These are phyloP conservation scores for Colletotrichum somersetense DNA, from an alignment of 2,329 filamentous ascomycete genomes.

Conservation along the genomic window DNA sequence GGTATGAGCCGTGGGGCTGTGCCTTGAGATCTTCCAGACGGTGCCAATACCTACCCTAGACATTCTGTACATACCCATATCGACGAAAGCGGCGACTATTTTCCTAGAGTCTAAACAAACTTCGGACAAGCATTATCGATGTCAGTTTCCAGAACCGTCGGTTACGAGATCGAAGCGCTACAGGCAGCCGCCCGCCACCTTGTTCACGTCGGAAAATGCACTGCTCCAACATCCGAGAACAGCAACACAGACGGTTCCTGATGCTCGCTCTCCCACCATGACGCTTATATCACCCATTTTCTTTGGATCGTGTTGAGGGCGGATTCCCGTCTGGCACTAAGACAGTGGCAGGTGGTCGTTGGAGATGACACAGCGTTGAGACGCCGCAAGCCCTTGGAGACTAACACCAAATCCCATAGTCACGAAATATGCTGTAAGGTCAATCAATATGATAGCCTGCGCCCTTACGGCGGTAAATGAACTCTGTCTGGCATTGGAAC, in stretches of 20 bases:
- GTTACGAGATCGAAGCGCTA: not conserved
- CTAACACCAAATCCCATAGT: not conserved
- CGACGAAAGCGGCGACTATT: slow-evolving; percentile 15
- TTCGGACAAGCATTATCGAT: not conserved
- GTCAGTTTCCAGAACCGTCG: not conserved
- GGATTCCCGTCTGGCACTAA: not conserved
- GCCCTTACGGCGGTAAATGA: not conserved
- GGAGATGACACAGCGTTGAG: not conserved
- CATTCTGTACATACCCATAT: not conserved
- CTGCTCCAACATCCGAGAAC: slow-evolving; percentile 12
- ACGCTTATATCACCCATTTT: not conserved
- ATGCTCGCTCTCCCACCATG: not conserved
- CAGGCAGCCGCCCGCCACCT: not conserved
- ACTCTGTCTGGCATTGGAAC: not conserved
- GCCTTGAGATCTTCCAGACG: slow-evolving; percentile 16
- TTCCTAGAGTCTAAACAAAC: not conserved
- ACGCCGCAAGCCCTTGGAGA: not conserved
- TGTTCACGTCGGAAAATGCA: not conserved
- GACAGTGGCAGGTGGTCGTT: not conserved
- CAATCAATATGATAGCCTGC: not conserved
- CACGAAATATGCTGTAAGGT: slow-evolving; percentile 1
- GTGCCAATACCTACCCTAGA: not conserved
- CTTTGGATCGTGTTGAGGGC: not conserved
- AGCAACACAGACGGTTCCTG: not conserved
- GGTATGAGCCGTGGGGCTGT: slow-evolving; percentile 24